These are phyloP conservation scores for Trichoderma guizhouense DNA, from an alignment of 2,329 filamentous ascomycete species.

Conservation along the genomic window DNA sequence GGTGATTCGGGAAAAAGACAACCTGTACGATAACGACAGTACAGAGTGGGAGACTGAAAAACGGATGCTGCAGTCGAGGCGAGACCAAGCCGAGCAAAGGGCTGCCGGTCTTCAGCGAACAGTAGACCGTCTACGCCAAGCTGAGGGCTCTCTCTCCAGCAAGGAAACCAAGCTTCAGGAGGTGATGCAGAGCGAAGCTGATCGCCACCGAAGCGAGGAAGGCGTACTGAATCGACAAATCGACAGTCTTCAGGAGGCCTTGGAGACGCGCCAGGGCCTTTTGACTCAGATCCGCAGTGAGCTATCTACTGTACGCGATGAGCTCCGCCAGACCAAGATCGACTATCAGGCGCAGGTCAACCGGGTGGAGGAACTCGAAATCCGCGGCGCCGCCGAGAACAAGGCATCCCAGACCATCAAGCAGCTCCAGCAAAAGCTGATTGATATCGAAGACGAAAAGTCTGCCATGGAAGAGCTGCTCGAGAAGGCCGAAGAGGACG, in stretches of 20 bases:
- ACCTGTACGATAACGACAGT: conserved; percentile 65
- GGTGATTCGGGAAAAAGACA: conserved; percentile 66
- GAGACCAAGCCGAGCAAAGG: conserved; percentile 59
- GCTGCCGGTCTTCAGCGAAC: conserved; percentile 65
- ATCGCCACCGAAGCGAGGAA: conserved; percentile 71
- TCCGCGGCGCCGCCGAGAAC: conserved; percentile 46
- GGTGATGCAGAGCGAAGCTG: conserved; percentile 65
- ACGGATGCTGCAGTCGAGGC: background rate
- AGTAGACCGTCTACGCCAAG: conserved; percentile 65
- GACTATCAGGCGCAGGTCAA: conserved; percentile 61
- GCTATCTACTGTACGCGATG: conserved; percentile 62
- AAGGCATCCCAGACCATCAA: conserved; percentile 40
- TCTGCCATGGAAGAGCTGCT: conserved; percentile 53
- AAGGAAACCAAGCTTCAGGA: conserved; percentile 67
- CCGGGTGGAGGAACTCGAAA: conserved; percentile 72
- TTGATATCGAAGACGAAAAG: conserved; percentile 50
- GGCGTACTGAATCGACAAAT: conserved; percentile 69
- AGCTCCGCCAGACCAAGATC: conserved; percentile 65
- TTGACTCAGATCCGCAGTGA: conserved; percentile 65
- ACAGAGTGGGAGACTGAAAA: conserved; percentile 67
- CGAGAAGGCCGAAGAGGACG: conserved; percentile 50
- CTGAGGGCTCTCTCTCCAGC: conserved; percentile 63
- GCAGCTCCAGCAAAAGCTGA: conserved; percentile 53
- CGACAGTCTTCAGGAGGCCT: conserved; percentile 67
- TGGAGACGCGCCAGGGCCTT: conserved; percentile 63